phyloP scores from a whole-genome alignment of 2,329 filamentous ascomycete species.

The Fusarium dimerum region DNA sequence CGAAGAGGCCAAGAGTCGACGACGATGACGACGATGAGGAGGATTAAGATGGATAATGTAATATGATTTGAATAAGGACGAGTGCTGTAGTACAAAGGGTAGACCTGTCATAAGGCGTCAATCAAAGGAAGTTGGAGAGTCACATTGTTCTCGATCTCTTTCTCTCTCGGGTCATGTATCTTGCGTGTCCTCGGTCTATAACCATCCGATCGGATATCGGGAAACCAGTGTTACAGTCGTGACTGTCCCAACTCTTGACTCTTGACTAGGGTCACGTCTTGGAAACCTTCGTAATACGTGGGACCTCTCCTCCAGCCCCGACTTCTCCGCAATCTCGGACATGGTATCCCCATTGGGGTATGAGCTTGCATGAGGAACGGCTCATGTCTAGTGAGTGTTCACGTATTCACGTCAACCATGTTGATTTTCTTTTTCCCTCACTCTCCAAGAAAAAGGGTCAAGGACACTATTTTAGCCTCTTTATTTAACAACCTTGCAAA shows the following conservation, averaged over 20 bases:
- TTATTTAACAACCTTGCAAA: neutral
- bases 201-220: neutral
- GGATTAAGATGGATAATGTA: slow-evolving; percentile 11
- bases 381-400: too few relatives aligned
- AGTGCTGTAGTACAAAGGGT: too few relatives aligned
- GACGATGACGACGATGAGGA: slow-evolving; percentile 59
- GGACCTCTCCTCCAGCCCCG: slow-evolving; percentile 10
- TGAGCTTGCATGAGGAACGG: neutral
- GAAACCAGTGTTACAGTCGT: neutral
- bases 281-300: slow-evolving; percentile 20
- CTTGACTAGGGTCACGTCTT: neutral
- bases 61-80: too few relatives aligned
- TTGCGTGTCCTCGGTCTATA: neutral
- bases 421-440: too few relatives aligned
- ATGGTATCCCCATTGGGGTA: slow-evolving; percentile 11
- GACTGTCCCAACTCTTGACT: neutral
- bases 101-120: too few relatives aligned
- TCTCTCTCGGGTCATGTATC: too few relatives aligned
- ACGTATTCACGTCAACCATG: too few relatives aligned
- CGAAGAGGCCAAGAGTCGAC: slow-evolving; percentile 78
- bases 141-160: too few relatives aligned
- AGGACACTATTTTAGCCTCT: too few relatives aligned
- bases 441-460: too few relatives aligned
- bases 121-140: too few relatives aligned
- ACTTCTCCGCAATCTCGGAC: slow-evolving; percentile 16